A percentile compares a stretch with the other conserved stretches of the same genome.
Evolutionary conservation across 2,329 filamentous ascomycete species (phyloP).

Genomic region (Harringtonia lauricola): DNA sequence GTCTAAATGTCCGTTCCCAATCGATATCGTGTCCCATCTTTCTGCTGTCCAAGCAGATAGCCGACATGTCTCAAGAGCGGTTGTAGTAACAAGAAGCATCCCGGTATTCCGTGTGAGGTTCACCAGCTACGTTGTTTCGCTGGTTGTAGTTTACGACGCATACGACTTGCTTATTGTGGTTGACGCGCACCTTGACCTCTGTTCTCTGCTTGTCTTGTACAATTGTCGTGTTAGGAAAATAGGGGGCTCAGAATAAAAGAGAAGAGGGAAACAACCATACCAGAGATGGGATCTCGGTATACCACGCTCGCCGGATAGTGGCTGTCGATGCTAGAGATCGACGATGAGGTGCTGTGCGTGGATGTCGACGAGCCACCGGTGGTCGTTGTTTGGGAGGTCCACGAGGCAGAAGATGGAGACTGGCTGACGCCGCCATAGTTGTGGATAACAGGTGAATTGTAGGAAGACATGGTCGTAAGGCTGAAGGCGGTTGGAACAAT

Average conservation of each 20-base stretch:
- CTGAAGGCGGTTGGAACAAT: no score
- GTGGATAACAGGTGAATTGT: neutral
- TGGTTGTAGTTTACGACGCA: constrained; percentile 8
- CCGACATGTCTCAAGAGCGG: neutral
- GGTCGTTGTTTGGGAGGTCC: neutral
- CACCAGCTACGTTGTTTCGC: neutral
- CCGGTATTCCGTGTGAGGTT: constrained; percentile 6
- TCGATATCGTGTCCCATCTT: no score
- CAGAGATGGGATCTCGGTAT: constrained; percentile 2
- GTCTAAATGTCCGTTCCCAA: no score
- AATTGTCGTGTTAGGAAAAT: no score
- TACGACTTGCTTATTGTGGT: constrained; percentile 6
- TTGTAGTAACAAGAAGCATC: constrained; percentile 8
- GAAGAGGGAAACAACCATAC: neutral
- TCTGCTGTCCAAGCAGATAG: no score
- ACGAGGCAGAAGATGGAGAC: neutral
- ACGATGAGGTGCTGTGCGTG: neutral
- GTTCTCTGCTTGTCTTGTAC: no score
- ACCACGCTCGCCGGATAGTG: neutral
- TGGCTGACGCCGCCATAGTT: neutral
- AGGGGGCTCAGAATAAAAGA: neutral
- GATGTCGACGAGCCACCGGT: neutral
- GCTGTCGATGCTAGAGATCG: neutral
- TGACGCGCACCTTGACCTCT: neutral
- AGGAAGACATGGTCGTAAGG: no score